Conservation (phyloP, 306 rosid genomes). For the Rosa persica region DNA sequence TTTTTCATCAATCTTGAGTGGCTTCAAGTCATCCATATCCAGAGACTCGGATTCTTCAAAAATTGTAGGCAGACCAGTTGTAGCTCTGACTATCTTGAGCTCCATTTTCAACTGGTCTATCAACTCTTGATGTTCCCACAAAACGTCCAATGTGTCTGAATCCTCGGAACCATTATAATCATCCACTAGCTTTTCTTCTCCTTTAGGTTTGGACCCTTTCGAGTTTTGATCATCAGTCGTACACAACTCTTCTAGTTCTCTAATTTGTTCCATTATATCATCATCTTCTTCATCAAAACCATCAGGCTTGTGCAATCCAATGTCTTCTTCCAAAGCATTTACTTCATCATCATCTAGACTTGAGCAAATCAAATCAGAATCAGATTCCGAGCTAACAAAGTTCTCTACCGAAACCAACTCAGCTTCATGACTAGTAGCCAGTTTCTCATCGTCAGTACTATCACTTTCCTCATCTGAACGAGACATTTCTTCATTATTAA, state of each 20-base stretch:
- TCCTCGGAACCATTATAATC: conserved; percentile 41
- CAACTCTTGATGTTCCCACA: conserved; percentile 92
- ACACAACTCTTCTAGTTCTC: conserved; percentile 33
- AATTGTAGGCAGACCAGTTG: conserved; percentile 74
- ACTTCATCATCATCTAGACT: background rate
- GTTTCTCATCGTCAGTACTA: background rate
- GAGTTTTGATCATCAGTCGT: background rate
- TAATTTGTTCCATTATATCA: conserved; percentile 43
- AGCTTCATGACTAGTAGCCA: background rate
- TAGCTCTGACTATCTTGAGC: conserved; percentile 70
- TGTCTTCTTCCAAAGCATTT: conserved; percentile 31
- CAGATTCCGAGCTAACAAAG: conserved; percentile 29
- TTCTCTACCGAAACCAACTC: conserved; percentile 44
- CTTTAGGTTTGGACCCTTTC: background rate
- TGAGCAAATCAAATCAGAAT: conserved; percentile 3
- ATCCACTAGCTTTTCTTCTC: conserved; percentile 10
- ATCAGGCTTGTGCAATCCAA: conserved; percentile 19
- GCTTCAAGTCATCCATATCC: conserved; percentile 70
- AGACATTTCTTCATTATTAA: background rate
- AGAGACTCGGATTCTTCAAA: conserved; percentile 84
- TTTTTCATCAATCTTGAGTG: conserved; percentile 84
- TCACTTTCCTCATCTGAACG: background rate
- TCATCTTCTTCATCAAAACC: conserved; percentile 42
- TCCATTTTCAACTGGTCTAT: conserved; percentile 80
- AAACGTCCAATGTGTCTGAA: conserved; percentile 50